Base-by-base conservation (phyloP, 768 basidiomycete species). In the Phylloporus sp. region DNA sequence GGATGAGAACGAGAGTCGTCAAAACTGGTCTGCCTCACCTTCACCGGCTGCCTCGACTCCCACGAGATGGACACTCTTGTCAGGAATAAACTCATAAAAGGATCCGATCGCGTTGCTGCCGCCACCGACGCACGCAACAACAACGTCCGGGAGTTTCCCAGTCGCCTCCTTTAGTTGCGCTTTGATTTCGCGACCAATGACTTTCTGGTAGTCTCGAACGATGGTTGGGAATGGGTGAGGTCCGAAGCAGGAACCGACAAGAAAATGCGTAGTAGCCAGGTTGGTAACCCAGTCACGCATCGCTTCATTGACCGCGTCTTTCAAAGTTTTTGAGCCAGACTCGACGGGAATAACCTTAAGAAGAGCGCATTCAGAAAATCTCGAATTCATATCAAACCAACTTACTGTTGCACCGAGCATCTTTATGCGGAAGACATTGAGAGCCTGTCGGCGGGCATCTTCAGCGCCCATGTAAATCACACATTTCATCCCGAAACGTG, bases 161-260 rank as follows among this genome's bases (percentile, higher is more conserved):
- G 20, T 28, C 11, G 26, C 36, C 20, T 44, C 43, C 22, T 9
- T 44, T 21, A 39, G 27, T 21, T 40, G 36, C 22, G 26, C 9
- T 21, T 44, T 39, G 7, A 44, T 39, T 17, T 40, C 35, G 5
- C 26, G 43, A 17, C 26, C 35, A 13, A 44, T 39, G 35, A 45
- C 38, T 32, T 24, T 46, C 38, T 46, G 38, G 29, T 24, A 41
- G 23, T 46, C 44, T 31, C 38, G n/a, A 14, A 41, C 44, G 14
- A 40, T 41, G 37, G 37, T 45, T 3, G 44, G 37, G 37, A 40
- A 45, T 21, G 44, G 44, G 6, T 45, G 44, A 23, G 28, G 44
- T 29, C 37, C 44, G 17, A 40, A 39, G 15, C 44, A 45, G 4
- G 44, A 45, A 9, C 44, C 37, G n/a, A 43, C 14, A 9, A 46